A percentile compares a stretch with the other conserved stretches of the same genome.
Conservation (phyloP, 495 filamentous ascomycete genomes). For the Xylaria bambusicola region DNA sequence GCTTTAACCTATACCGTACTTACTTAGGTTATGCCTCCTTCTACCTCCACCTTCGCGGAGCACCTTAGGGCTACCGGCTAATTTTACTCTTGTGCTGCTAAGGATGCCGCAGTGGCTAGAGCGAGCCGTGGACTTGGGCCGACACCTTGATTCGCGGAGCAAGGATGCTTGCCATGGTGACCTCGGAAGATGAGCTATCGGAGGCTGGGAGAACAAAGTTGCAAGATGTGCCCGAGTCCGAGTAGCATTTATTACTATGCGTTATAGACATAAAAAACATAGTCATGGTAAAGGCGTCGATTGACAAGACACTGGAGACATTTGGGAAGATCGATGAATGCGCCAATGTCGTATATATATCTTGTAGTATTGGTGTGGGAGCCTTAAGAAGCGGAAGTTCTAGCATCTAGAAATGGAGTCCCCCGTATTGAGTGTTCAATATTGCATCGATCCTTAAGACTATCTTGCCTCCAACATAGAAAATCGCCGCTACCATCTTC, state of each 20-base stretch:
- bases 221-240: conserved; percentile 1
- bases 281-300: conserved; percentile 2
- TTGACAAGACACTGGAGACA: conserved; percentile 4
- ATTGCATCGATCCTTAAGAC: conserved; percentile 2
- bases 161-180: not conserved
- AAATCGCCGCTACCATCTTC: conserved; percentile 7
- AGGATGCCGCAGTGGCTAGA: no score
- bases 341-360: conserved; percentile 5
- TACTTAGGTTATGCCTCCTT: not conserved
- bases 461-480: not conserved
- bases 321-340: conserved; percentile 6
- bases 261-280: not conserved
- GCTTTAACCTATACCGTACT: not conserved
- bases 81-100: no score
- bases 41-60: no score
- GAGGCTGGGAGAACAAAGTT: not conserved
- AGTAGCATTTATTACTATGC: not conserved
- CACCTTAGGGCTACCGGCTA: no score
- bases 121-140: conserved; percentile 1
- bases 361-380: no score
- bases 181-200: not conserved
- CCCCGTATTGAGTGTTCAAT: not conserved
- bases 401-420: conserved; percentile 6
- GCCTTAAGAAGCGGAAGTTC: conserved; percentile 4
- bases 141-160: not conserved